Evolutionary conservation across 768 basidiomycete genomes (phyloP).

Genomic region (Panaeolus cyanescens): DNA sequence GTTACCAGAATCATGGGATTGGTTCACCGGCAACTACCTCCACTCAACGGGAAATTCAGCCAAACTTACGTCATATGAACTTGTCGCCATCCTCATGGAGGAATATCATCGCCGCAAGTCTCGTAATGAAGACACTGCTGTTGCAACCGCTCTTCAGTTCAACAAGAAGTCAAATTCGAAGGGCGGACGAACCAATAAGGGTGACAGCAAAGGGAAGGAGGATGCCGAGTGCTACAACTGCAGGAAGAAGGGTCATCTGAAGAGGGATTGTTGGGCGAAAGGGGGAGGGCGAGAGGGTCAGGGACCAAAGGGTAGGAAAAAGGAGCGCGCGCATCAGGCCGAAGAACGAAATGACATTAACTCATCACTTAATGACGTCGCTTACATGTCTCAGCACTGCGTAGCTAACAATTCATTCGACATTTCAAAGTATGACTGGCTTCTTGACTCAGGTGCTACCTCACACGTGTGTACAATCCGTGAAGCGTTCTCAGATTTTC

Average conservation of each 20-base stretch:
- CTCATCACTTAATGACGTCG: constrained; percentile 1
- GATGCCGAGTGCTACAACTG: constrained; percentile 24
- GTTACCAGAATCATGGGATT: constrained; percentile 29
- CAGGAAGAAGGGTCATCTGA: constrained; percentile 29
- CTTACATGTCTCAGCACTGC: not conserved
- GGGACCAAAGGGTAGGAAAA: constrained; percentile 20
- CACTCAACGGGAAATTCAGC: constrained; percentile 18
- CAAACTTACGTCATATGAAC: constrained; percentile 15
- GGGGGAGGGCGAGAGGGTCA: constrained; percentile 37
- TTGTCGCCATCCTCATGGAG: constrained; percentile 24
- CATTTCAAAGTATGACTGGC: constrained; percentile 20
- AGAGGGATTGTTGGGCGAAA: constrained; percentile 19
- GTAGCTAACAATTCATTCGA: not conserved
- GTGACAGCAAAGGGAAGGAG: not conserved
- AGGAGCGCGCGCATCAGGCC: constrained; percentile 10
- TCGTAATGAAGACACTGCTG: too few species aligned
- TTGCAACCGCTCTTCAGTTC: too few species aligned
- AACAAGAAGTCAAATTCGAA: too few species aligned
- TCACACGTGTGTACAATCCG: constrained; percentile 23
- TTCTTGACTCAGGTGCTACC: constrained; percentile 24
- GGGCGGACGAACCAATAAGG: not conserved
- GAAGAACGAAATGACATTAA: constrained; percentile 1
- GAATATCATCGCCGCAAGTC: constrained; percentile 14
- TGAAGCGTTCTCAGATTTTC: constrained; percentile 21
- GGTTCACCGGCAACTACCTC: constrained; percentile 23